Conservation (phyloP, 2,329 filamentous ascomycete species). For the Amesomyces nigricolor region DNA sequence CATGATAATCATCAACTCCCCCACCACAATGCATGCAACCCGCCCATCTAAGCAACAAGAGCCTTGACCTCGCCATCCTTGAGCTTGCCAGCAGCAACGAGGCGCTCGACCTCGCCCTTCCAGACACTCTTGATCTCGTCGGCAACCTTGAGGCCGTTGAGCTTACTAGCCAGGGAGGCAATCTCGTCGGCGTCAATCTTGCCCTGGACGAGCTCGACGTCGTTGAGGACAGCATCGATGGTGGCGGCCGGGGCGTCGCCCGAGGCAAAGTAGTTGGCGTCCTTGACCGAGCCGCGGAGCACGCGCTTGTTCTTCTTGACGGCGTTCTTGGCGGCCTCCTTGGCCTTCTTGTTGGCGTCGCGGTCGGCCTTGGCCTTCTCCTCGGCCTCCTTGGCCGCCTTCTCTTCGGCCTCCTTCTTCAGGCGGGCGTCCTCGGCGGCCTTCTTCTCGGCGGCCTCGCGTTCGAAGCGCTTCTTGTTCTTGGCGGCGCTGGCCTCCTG, state of each 20-base stretch:
- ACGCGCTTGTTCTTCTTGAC: conserved; percentile 99
- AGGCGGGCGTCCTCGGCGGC: conserved; percentile 78
- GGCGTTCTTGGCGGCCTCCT: conserved; percentile 97
- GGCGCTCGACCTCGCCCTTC: conserved; percentile 67
- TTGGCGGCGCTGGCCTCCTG: conserved; percentile 87
- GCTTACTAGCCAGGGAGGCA: conserved; percentile 72
- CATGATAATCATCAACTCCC: not conserved
- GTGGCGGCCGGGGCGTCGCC: conserved; percentile 67
- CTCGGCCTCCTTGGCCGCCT: conserved; percentile 76
- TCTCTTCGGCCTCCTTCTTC: conserved; percentile 78
- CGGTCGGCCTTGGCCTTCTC: conserved; percentile 78
- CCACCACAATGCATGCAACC: not conserved
- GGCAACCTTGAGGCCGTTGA: conserved; percentile 71
- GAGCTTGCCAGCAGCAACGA: conserved; percentile 76
- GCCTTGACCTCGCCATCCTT: conserved; percentile 77
- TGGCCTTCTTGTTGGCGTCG: conserved; percentile 86
- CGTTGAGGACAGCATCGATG: conserved; percentile 76
- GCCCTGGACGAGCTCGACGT: conserved; percentile 79
- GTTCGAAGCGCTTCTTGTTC: conserved; percentile 89
- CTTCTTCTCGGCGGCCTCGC: conserved; percentile 86
- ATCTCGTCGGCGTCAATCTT: conserved; percentile 92
- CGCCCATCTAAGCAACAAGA: conserved; percentile 35
- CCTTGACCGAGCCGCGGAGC: conserved; percentile 88
- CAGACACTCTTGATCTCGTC: conserved; percentile 83
- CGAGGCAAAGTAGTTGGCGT: conserved; percentile 88